phyloP scores from a whole-genome alignment of 1,284 basidiomycete species.

The Taiwanofungus camphoratus region DNA sequence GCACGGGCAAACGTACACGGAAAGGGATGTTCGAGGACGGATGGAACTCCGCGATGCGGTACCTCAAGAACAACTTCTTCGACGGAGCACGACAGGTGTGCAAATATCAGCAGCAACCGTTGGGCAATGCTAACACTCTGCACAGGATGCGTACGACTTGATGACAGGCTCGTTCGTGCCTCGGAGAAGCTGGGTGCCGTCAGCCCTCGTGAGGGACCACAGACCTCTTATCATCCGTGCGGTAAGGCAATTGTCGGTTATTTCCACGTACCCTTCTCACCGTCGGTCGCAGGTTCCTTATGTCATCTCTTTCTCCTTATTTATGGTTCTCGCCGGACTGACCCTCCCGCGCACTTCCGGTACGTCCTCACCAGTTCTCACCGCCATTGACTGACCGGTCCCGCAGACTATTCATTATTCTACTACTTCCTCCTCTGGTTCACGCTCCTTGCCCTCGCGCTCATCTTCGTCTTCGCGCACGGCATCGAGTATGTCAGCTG shows the following conservation, averaged over 20 bases:
- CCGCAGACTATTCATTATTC: slow-evolving; percentile 63
- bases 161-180: slow-evolving; percentile 90
- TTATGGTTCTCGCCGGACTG: slow-evolving; percentile 83
- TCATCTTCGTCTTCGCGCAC: slow-evolving; percentile 71
- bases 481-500: slow-evolving; percentile 89
- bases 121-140: slow-evolving; percentile 7
- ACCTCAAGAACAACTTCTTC: slow-evolving; percentile 96
- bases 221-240: slow-evolving; percentile 79
- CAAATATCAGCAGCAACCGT: slow-evolving; percentile 7
- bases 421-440: slow-evolving; percentile 83
- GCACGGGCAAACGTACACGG: slow-evolving; percentile 85
- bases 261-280: slow-evolving; percentile 5
- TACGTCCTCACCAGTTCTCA: slow-evolving; percentile 33
- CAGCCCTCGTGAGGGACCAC: slow-evolving; percentile 68
- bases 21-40: slow-evolving; percentile 85
- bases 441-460: slow-evolving; percentile 51
- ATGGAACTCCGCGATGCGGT: slow-evolving; percentile 81
- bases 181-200: slow-evolving; percentile 52
- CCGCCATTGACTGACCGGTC: slow-evolving; percentile 38
- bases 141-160: slow-evolving; percentile 88
- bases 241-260: slow-evolving; percentile 40
- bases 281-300: slow-evolving; percentile 69
- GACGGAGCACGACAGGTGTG: slow-evolving; percentile 86
- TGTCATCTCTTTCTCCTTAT: slow-evolving; percentile 73
- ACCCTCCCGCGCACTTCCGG: slow-evolving; percentile 81